phyloP scores from a whole-genome alignment of 2,329 filamentous ascomycete species.

The Sordariomycetes sp. region DNA sequence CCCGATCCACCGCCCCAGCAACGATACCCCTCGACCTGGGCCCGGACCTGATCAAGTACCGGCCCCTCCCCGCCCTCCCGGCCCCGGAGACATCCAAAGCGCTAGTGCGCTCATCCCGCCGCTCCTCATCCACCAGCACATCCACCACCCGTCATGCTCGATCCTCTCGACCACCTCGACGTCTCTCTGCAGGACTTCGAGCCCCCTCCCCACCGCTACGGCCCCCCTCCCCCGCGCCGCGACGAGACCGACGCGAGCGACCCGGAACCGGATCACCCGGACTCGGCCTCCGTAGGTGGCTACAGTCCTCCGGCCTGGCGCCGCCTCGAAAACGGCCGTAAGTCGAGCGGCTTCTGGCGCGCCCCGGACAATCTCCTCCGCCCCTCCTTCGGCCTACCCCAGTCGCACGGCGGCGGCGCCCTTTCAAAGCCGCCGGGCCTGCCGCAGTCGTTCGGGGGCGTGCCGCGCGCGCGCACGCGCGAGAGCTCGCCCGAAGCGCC shows the following conservation, averaged over 20 bases:
- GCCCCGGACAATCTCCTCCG: conserved; percentile 37
- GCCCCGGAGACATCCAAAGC: conserved; percentile 3
- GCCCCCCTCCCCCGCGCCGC: conserved; percentile 21
- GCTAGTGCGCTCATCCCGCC: conserved; percentile 5
- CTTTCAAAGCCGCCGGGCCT: too few species aligned
- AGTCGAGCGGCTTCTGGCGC: conserved; percentile 48
- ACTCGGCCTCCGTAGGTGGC: conserved; percentile 35
- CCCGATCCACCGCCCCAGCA: conserved; percentile 11
- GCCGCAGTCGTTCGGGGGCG: too few species aligned
- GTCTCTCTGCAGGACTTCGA: conserved; percentile 42
- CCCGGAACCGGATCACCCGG: conserved; percentile 27
- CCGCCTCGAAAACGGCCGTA: conserved; percentile 44
- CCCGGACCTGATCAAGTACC: background rate
- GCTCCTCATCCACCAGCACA: background rate
- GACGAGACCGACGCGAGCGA: conserved; percentile 13
- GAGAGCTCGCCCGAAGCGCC: background rate
- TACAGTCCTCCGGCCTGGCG: conserved; percentile 49
- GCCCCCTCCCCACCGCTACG: conserved; percentile 26
- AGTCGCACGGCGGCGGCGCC: too few species aligned
- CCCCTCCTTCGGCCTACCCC: background rate
- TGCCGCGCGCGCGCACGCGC: conserved; percentile 4
- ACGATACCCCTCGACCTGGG: conserved; percentile 5
- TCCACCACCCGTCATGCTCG: conserved; percentile 8
- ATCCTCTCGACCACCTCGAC: conserved; percentile 30
- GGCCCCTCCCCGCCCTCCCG: conserved; percentile 9